Conservation (phyloP, 169 alveolate genomes). For the Prorocentrum cordatum region DNA sequence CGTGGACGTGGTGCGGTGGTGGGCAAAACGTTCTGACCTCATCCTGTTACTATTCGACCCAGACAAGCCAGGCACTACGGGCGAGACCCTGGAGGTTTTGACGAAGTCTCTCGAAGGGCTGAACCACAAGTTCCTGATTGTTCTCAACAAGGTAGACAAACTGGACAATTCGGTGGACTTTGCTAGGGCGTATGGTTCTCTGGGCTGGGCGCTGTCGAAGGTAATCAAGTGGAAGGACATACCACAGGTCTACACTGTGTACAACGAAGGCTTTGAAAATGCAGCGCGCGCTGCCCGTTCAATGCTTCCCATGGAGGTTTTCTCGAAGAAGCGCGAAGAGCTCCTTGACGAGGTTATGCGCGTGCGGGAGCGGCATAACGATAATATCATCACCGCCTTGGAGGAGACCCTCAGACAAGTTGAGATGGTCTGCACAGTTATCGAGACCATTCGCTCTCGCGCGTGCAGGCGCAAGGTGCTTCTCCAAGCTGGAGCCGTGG, state of each 20-base stretch:
- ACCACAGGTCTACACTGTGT: constrained; percentile 58
- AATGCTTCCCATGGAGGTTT: constrained; percentile 48
- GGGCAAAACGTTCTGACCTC: constrained; percentile 49
- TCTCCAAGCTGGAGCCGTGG: no score
- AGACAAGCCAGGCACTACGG: constrained; percentile 59
- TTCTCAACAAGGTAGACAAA: constrained; percentile 63
- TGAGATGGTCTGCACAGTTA: not conserved
- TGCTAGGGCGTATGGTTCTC: constrained; percentile 54
- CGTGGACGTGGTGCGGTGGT: constrained; percentile 65
- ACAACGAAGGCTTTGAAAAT: constrained; percentile 47
- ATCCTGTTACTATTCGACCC: constrained; percentile 54
- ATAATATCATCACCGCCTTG: constrained; percentile 47
- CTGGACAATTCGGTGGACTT: constrained; percentile 66
- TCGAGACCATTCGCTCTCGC: not conserved
- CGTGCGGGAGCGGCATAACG: constrained; percentile 39
- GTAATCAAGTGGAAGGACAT: constrained; percentile 67
- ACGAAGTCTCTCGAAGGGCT: constrained; percentile 37
- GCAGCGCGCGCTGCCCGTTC: not conserved
- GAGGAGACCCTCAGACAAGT: constrained; percentile 28
- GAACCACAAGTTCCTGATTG: constrained; percentile 55
- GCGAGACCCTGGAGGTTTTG: constrained; percentile 45
- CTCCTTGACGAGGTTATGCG: constrained; percentile 39
- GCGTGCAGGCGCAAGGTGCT: no score
- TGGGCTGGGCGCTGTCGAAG: constrained; percentile 64
- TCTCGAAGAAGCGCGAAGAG: constrained; percentile 44